These are phyloP conservation scores for Aspergillus sclerotioniger DNA, from an alignment of 495 filamentous ascomycete species.

Conservation along the genomic window DNA sequence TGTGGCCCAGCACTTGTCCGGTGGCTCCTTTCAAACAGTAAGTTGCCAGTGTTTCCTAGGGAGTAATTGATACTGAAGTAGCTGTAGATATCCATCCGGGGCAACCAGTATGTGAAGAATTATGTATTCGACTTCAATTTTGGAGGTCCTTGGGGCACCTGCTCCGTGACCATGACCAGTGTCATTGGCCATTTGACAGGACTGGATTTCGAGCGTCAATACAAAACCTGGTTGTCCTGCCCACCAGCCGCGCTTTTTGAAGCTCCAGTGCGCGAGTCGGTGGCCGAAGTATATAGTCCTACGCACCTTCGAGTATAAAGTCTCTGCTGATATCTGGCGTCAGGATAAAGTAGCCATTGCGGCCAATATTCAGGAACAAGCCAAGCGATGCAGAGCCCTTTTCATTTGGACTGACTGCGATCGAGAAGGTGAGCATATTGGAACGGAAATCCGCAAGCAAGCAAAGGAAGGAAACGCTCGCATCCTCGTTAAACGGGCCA, in stretches of 20 bases:
- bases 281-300: slow-evolving; percentile 56
- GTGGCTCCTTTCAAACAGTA: slow-evolving; percentile 68
- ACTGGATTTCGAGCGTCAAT: slow-evolving; percentile 66
- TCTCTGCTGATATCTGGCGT: slow-evolving; percentile 12
- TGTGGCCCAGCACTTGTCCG: slow-evolving; percentile 83
- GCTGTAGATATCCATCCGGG: slow-evolving; percentile 53
- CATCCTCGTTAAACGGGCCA: slow-evolving; percentile 79
- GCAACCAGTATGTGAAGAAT: slow-evolving; percentile 83
- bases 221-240: slow-evolving; percentile 76
- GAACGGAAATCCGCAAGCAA: slow-evolving; percentile 82
- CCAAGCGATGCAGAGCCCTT: slow-evolving; percentile 63
- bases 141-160: slow-evolving; percentile 73
- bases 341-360: slow-evolving; percentile 80
- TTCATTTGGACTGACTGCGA: slow-evolving; percentile 99
- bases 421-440: slow-evolving; percentile 95
- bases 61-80: slow-evolving; percentile 27
- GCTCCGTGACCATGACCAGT: slow-evolving; percentile 85
- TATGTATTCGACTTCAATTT: slow-evolving; percentile 91
- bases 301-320: neutral
- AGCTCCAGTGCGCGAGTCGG: slow-evolving; percentile 64
- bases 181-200: slow-evolving; percentile 82
- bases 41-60: slow-evolving; percentile 25
- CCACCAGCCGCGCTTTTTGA: slow-evolving; percentile 79
- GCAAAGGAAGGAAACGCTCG: slow-evolving; percentile 69
- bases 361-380: slow-evolving; percentile 77